Evolutionary conservation across 106 monocot species (phyloP), one percentile per base, ranked within the genome.

Genomic region (Dendrobium catenatum): DNA sequence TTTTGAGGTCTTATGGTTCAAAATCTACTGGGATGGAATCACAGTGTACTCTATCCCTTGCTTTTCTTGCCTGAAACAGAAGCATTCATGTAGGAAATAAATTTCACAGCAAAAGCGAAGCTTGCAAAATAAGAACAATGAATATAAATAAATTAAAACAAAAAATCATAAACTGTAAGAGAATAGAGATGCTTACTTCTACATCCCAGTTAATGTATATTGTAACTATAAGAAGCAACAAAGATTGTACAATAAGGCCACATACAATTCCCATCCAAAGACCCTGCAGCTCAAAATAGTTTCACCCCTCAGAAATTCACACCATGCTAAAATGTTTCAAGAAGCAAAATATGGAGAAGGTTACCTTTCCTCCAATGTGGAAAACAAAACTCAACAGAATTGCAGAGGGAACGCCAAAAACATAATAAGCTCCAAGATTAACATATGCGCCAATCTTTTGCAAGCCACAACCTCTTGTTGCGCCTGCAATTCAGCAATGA

Each of bases 221-320:
- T 17, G 85, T 88, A 47, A 91, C 77, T 15, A 51, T 43, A 9
- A 85, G 20, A 77, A 94, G 88, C 72, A 86, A 10, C n/a, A 85
- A 54, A 3, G 90, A 64, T 87, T 91, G 94, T 9, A 91, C 89
- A 18, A 80, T 15, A 24, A 94, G 85, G 8, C 85, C 94, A 76
- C 89, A 89, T 51, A 91, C 89, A 42, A 91, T 94, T 82, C 91
- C 94, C 81, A 94, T 70, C 91, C 91, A 94, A 77, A 94, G 91
- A 13, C 94, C 94, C 94, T 94, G 88, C 5, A 77, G 31, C 29
- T 4, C 29, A 72, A 5, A 72, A 72, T 72, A 75, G 9, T 9
- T 8, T 43, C 43, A 42, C 20, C 16, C 27, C 2, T 72, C 51
- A 16, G 15, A 51, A 13, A 13, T 51, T 51, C 2, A 37, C 2